Percentiles rank a stretch among this genome's conserved stretches.
Evolutionary conservation across 2,329 filamentous ascomycete species (phyloP).

Genomic region (Colletotrichum musae): DNA sequence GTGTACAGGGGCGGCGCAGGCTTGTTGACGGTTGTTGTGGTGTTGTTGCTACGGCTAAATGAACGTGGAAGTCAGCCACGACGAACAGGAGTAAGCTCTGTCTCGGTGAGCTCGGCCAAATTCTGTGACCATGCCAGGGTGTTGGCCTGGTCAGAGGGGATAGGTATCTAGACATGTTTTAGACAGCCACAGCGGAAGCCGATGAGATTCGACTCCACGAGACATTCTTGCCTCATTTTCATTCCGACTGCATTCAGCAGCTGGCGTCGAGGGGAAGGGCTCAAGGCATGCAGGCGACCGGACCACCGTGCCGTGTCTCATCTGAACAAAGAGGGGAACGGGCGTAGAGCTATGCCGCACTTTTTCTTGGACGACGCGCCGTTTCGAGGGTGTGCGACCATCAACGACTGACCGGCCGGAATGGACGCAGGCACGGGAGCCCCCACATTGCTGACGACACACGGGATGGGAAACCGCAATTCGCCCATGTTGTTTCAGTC

Average conservation of each 20-base stretch:
- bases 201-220: constrained; percentile 10
- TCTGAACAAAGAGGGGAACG: constrained; percentile 22
- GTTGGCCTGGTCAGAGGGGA: background rate
- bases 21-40: background rate
- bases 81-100: constrained; percentile 28
- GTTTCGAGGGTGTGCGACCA: constrained; percentile 19
- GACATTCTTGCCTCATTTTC: constrained; percentile 26
- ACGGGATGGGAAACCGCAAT: constrained; percentile 12
- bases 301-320: constrained; percentile 28
- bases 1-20: background rate
- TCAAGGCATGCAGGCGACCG: constrained; percentile 11
- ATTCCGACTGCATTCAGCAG: constrained; percentile 16
- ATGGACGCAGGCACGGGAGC: constrained; percentile 10
- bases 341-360: constrained; percentile 6
- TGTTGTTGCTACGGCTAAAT: constrained; percentile 9
- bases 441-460: constrained; percentile 14
- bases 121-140: constrained; percentile 9
- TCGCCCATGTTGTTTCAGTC: constrained; percentile 18
- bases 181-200: constrained; percentile 23
- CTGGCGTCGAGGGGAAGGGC: background rate
- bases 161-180: constrained; percentile 28
- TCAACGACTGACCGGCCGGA: constrained; percentile 6
- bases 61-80: constrained; percentile 8
- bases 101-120: constrained; percentile 39
- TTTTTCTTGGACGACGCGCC: constrained; percentile 29